Base-by-base conservation (phyloP, 2,329 filamentous ascomycete genomes). In the Aspergillus sergii region DNA sequence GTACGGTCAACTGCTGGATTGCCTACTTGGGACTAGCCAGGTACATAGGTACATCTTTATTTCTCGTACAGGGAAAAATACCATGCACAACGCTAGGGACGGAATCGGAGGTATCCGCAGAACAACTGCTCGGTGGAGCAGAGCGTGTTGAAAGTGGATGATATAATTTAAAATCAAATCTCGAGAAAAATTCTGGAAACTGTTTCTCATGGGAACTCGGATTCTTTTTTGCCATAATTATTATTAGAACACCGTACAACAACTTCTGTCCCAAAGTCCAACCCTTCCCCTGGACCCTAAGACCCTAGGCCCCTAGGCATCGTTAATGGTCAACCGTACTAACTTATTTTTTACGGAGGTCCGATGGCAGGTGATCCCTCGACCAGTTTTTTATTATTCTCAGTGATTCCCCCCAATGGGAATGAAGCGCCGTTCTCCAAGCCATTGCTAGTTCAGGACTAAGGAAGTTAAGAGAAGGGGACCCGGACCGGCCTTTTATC, bases 401-500 rank as follows among this genome's bases (percentile, higher is more conserved):
- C 19, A 26, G 23, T 53, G 6, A 21, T 19, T 19, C 26, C 28
- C 14, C 32, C 48, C 48, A 51, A 51, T 51, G 26, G 19, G 48
- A 34, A 32, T 30, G 28, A 55, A 36, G 51, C 2, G n/a, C 26
- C n/a, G 6, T 28, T 39, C 11, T 55, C 34, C n/a, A 39, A 39
- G 51, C 51, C 14, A 39, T 55, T 16, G 32, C 51, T 41, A 14
- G 51, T 55, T 39, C 21, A 55, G 51, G 51, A 39, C 51, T 55
- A 55, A 55, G 19, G 32, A 39, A 55, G 51, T 39, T 39, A 39
- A 21, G 30, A 30, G 50, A 26, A 54, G 23, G 39, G 56, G 28
- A 51, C 56, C 56, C 56, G 60, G 57, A 59, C 56, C 57, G 60
- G 57, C 39, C 60, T 59, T 56, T 56, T 58, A 56, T 57, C 60